Conservation (phyloP, 2,329 filamentous ascomycete species). For the Apiospora malaysiana region DNA sequence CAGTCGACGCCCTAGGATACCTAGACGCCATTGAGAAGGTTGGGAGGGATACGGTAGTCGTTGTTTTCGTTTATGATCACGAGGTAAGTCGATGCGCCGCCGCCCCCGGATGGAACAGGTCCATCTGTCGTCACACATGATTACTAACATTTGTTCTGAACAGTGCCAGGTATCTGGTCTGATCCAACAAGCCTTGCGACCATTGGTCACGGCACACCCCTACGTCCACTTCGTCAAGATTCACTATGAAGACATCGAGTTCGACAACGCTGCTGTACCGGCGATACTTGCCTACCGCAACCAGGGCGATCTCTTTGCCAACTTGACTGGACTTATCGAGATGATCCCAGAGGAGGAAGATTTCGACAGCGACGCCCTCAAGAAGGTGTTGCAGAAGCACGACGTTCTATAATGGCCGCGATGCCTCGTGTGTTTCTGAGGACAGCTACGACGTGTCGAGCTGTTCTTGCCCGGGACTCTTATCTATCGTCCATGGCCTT, state of each 20-base stretch:
- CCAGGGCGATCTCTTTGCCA: conserved; percentile 87
- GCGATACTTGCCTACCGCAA: conserved; percentile 88
- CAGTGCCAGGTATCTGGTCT: conserved; percentile 80
- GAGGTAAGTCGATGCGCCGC: conserved; percentile 63
- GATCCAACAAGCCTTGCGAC: conserved; percentile 78
- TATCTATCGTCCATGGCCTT: not conserved
- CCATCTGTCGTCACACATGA: conserved; percentile 29
- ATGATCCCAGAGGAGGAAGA: conserved; percentile 77
- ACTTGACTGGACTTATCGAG: conserved; percentile 83
- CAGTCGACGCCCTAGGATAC: conserved; percentile 89
- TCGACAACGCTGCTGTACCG: conserved; percentile 86
- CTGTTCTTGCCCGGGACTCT: not conserved
- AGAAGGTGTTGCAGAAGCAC: conserved; percentile 58
- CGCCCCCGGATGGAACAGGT: not conserved
- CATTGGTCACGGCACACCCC: conserved; percentile 73
- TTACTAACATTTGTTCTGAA: conserved; percentile 32
- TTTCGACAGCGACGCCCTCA: conserved; percentile 61
- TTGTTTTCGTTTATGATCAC: conserved; percentile 92
- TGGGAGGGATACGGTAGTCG: conserved; percentile 77
- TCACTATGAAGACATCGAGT: conserved; percentile 90
- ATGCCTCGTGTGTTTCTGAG: not conserved
- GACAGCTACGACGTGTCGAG: not conserved
- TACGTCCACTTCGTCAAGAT: conserved; percentile 88
- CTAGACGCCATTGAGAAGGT: conserved; percentile 97
- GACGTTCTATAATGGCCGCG: conserved; percentile 51